Conservation (phyloP, 257 asterid genomes). For the Gentiana dahurica region DNA sequence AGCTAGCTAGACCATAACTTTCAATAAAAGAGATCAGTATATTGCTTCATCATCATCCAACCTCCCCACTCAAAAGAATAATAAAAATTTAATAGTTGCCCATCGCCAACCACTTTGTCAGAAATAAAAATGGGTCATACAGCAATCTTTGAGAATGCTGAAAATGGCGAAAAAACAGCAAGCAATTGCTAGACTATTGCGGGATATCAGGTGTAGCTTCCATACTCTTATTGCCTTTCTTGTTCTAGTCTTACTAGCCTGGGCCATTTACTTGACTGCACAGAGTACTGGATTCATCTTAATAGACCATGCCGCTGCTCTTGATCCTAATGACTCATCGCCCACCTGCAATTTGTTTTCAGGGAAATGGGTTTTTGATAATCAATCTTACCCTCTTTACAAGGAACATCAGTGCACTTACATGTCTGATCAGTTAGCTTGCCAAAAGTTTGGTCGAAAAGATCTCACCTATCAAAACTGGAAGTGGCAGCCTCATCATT, state of each 20-base stretch:
- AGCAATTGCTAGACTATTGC: too few relatives aligned
- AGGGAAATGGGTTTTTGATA: slow-evolving; percentile 59
- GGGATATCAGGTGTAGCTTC: slow-evolving; percentile 40
- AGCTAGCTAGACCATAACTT: too few relatives aligned
- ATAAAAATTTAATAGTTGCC: too few relatives aligned
- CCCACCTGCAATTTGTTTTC: slow-evolving; percentile 38
- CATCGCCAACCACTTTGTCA: too few relatives aligned
- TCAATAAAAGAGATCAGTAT: too few relatives aligned
- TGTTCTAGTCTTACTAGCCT: slow-evolving; percentile 38
- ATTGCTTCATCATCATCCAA: too few relatives aligned
- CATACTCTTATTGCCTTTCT: slow-evolving; percentile 43
- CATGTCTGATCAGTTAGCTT: slow-evolving; percentile 39
- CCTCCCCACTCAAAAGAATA: too few relatives aligned
- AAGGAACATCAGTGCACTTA: slow-evolving; percentile 65
- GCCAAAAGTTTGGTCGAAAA: slow-evolving; percentile 50
- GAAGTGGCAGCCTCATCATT: slow-evolving; percentile 78
- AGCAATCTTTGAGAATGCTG: too few relatives aligned
- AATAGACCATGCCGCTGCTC: not conserved
- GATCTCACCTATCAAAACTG: slow-evolving; percentile 48
- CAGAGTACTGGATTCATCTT: slow-evolving; percentile 33
- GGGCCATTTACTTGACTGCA: slow-evolving; percentile 50
- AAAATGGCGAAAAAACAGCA: too few relatives aligned
- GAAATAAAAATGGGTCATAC: too few relatives aligned
- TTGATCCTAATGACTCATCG: slow-evolving; percentile 2
- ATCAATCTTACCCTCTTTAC: slow-evolving; percentile 37